Evolutionary conservation across 352 stramenopile genomes (phyloP), one percentile per base, ranked within the genome.

Genomic region (Blastocystis sp.): DNA sequence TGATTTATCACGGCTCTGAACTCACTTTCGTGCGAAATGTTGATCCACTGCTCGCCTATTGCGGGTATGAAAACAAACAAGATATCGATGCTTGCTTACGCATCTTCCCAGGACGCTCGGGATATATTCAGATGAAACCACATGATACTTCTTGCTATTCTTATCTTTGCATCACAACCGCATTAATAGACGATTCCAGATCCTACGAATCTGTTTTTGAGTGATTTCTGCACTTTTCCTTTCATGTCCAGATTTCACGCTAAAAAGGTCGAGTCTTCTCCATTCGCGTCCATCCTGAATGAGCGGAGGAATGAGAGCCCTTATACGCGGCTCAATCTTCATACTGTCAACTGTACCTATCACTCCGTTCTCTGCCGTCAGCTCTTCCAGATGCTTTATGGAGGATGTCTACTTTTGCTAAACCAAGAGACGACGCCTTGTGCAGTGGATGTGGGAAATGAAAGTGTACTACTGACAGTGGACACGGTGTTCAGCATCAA

Each of bases 61-160:
- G 73, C 26, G 53, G 45, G 1, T 85, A 56, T 45, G 63, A 43
- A 24, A 85, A 85, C 50, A 68, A 37, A 30, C 43, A 45, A 7
- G 73, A 85, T n/a, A 11, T 85, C 0, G 68, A 26, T 16, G 41
- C 26, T 26, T 85, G 73, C 47, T n/a, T 85, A 43, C 73, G 26
- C 4, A 30, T 85, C 18, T 85, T 85, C 63, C 20, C 47, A 37
- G 73, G 73, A 3, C 34, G 54, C 18, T 8, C 37, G 18, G 73
- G 73, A 65, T 45, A 66, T 43, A 16, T 85, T 13, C 18, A 66
- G 9, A 47, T 85, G 13, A 85, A 85, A 47, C 26, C 53, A 20
- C 73, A 85, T 39, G 73, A 85, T 16, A 55, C 47, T 24, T 85
- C 47, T 26, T 85, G 50, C 45, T 85, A 85, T 45, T 85, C 73